phyloP scores from a whole-genome alignment of 2,329 filamentous ascomycete genomes.

The Ambrosiella xylebori region DNA sequence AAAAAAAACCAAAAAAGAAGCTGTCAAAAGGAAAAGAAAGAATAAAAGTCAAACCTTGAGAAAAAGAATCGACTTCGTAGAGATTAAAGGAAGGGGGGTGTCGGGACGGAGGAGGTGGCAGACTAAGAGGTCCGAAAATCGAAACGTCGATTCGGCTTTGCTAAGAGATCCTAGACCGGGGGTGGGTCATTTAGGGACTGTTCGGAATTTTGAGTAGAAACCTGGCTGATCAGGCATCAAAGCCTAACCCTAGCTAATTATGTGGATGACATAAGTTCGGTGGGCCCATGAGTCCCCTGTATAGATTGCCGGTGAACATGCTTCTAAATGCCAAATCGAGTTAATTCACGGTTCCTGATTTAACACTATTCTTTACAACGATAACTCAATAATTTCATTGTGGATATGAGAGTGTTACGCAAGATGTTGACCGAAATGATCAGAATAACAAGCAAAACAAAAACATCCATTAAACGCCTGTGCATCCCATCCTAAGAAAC shows the following conservation, averaged over 20 bases:
- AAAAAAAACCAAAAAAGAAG: background rate
- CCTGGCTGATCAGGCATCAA: conserved; percentile 12
- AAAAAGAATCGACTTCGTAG: background rate
- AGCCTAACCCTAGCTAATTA: background rate
- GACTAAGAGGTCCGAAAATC: conserved; percentile 14
- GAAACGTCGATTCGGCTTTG: background rate
- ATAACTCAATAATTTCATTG: no score
- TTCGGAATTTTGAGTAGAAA: conserved; percentile 13
- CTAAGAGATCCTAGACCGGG: conserved; percentile 8
- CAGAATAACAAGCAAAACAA: background rate
- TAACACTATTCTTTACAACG: no score
- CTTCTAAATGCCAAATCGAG: background rate
- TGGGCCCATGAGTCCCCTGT: background rate
- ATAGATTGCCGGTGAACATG: background rate
- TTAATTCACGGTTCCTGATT: background rate
- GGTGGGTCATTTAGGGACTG: conserved; percentile 9
- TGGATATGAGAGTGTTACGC: no score
- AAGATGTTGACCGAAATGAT: no score
- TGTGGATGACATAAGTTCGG: conserved; percentile 10
- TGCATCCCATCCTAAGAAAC: conserved; percentile 1
- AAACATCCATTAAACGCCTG: background rate
- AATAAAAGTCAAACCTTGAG: background rate
- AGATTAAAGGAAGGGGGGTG: conserved; percentile 9
- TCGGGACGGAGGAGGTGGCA: conserved; percentile 18
- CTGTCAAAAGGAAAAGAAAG: background rate